These are phyloP conservation scores for Ocimum tenuiflorum DNA, from an alignment of 257 asterid genomes.

Conservation along the genomic window DNA sequence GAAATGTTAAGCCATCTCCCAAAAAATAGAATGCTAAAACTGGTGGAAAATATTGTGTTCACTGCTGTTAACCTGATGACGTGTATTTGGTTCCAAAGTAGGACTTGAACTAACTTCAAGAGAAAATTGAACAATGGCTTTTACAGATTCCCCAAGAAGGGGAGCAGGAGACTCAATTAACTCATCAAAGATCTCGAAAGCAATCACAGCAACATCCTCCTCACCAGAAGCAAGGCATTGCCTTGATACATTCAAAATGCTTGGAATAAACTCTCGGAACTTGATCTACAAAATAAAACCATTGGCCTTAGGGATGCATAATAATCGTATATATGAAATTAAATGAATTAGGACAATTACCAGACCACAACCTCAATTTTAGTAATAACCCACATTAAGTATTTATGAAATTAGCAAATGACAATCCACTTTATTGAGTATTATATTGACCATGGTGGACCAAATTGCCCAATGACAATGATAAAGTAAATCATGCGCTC, in stretches of 20 bases:
- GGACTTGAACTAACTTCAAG: constrained; percentile 92
- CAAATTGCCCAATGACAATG: neutral
- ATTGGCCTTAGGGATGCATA: neutral
- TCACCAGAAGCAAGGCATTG: constrained; percentile 98
- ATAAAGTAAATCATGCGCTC: neutral
- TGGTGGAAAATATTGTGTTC: neutral
- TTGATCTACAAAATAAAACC: constrained; percentile 48
- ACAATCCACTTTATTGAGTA: neutral
- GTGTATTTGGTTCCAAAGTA: constrained; percentile 71
- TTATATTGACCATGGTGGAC: neutral
- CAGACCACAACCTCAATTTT: constrained; percentile 6
- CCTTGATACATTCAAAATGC: constrained; percentile 89
- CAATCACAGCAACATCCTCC: constrained; percentile 90
- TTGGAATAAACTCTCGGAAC: constrained; percentile 91
- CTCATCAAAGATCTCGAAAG: constrained; percentile 98
- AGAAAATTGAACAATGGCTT: constrained; percentile 87
- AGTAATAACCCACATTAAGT: neutral
- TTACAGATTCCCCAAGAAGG: constrained; percentile 94
- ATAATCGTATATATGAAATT: neutral
- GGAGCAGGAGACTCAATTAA: constrained; percentile 99
- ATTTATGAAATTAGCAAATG: neutral
- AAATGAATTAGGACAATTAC: neutral
- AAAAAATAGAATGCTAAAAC: constrained; percentile 1
- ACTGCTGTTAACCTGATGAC: constrained; percentile 72
- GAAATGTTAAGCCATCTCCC: constrained; percentile 10